Percentiles rank a stretch among this genome's conserved stretches.
These are phyloP conservation scores for Clohesyomyces aquaticus DNA, from an alignment of 495 filamentous ascomycete genomes.

Conservation along the genomic window DNA sequence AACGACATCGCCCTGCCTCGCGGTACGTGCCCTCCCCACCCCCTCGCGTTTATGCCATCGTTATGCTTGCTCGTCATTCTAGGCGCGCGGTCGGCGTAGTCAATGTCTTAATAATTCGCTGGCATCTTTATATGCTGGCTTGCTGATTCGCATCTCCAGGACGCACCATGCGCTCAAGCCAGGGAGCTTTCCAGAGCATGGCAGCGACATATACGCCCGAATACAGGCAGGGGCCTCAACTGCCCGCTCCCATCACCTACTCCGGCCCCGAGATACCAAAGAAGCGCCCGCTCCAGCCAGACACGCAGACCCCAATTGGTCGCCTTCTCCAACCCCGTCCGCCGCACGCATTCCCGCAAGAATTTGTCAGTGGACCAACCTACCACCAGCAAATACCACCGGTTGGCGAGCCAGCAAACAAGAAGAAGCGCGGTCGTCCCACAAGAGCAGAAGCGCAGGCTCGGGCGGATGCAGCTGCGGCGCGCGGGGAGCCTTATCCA, in stretches of 20 bases:
- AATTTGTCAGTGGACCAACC: slow-evolving; percentile 32
- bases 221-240: slow-evolving; percentile 27
- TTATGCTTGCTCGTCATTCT: slow-evolving; percentile 3
- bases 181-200: slow-evolving; percentile 44
- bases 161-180: slow-evolving; percentile 51
- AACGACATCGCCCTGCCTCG: slow-evolving; percentile 61
- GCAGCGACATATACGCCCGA: slow-evolving; percentile 19
- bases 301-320: slow-evolving; percentile 31
- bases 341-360: slow-evolving; percentile 28
- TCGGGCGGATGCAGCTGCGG: slow-evolving; percentile 38
- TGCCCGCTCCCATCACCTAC: slow-evolving; percentile 32
- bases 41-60: slow-evolving; percentile 12
- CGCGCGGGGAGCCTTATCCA: slow-evolving; percentile 35
- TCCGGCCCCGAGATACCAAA: slow-evolving; percentile 36
- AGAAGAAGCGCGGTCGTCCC: slow-evolving; percentile 59
- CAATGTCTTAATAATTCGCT: background rate
- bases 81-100: slow-evolving; percentile 9
- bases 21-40: slow-evolving; percentile 45
- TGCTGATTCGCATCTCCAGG: slow-evolving; percentile 38
- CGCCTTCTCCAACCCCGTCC: slow-evolving; percentile 46
- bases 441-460: slow-evolving; percentile 47
- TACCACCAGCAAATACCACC: slow-evolving; percentile 29
- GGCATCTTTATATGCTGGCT: slow-evolving; percentile 8
- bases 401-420: slow-evolving; percentile 43
- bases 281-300: slow-evolving; percentile 39